Conservation (phyloP, 345 rosid species). For the Punica granatum region DNA sequence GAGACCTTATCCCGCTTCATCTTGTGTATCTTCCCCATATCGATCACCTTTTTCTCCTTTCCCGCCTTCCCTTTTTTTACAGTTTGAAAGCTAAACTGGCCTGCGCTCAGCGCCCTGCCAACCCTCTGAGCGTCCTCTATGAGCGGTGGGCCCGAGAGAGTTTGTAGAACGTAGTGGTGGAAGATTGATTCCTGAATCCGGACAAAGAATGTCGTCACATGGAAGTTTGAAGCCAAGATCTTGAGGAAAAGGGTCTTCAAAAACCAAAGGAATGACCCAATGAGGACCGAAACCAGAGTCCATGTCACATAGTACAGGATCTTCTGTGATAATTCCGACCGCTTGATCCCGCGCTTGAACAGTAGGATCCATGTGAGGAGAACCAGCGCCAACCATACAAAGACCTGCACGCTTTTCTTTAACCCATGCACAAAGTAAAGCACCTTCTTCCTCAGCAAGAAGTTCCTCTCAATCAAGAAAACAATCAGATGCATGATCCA, state of each 20-base stretch:
- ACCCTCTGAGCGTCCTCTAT: constrained; percentile 58
- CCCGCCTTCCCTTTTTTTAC: constrained; percentile 34
- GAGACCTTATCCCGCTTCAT: constrained; percentile 85
- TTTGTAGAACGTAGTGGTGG: constrained; percentile 69
- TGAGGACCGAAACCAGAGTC: constrained; percentile 51
- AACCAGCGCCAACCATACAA: constrained; percentile 61
- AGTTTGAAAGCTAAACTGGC: constrained; percentile 44
- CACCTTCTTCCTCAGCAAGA: constrained; percentile 62
- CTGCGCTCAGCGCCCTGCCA: constrained; percentile 37
- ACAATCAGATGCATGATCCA: constrained; percentile 71
- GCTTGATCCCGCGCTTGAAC: constrained; percentile 33
- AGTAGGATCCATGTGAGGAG: constrained; percentile 59
- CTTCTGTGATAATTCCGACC: constrained; percentile 31
- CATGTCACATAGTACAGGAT: constrained; percentile 44
- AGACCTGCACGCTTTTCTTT: constrained; percentile 73
- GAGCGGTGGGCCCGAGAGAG: constrained; percentile 70
- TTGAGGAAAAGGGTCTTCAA: constrained; percentile 63
- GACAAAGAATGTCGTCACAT: constrained; percentile 71
- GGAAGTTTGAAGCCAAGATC: constrained; percentile 77
- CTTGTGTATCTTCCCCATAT: constrained; percentile 65
- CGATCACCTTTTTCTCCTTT: constrained; percentile 50
- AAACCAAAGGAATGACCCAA: constrained; percentile 62
- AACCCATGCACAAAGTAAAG: constrained; percentile 88
- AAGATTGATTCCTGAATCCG: constrained; percentile 85
- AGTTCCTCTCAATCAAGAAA: constrained; percentile 73